These are phyloP conservation scores for Astragalus membranaceus DNA, from an alignment of 306 rosid genomes.

Conservation along the genomic window DNA sequence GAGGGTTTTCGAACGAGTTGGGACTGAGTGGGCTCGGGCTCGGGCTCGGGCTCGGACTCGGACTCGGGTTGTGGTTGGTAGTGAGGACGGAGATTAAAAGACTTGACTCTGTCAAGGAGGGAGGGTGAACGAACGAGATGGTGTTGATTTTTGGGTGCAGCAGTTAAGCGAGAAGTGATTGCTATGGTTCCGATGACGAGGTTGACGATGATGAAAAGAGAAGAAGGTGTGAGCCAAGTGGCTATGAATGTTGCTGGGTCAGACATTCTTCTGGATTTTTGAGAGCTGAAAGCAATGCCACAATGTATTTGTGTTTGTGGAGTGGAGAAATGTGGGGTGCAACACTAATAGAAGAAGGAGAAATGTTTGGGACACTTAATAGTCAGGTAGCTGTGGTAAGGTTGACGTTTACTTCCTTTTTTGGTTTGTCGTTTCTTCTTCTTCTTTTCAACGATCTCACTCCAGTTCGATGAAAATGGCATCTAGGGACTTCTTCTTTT, in stretches of 20 bases:
- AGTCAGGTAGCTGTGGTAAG: background rate
- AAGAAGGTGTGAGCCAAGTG: slow-evolving; percentile 54
- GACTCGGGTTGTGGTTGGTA: slow-evolving; percentile 7
- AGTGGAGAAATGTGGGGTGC: no score
- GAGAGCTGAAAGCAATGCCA: background rate
- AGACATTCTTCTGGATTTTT: background rate
- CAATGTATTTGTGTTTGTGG: no score
- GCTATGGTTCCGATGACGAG: slow-evolving; percentile 52
- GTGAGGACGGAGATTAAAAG: slow-evolving; percentile 33
- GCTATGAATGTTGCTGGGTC: slow-evolving; percentile 21
- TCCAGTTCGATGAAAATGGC: no score
- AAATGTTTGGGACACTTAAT: background rate
- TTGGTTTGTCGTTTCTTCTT: background rate
- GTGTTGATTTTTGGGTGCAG: background rate
- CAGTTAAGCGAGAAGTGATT: slow-evolving; percentile 34
- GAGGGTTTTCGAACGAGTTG: slow-evolving; percentile 38
- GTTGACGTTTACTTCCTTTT: slow-evolving; percentile 20
- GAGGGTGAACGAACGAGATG: slow-evolving; percentile 39
- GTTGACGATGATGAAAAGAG: slow-evolving; percentile 70
- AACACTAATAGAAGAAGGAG: background rate
- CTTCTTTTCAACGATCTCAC: background rate
- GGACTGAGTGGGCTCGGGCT: background rate
- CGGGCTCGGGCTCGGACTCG: background rate
- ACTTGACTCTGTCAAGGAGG: slow-evolving; percentile 39
- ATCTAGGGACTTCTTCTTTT: no score